phyloP scores from a whole-genome alignment of 2,329 filamentous ascomycete species.

The Aureobasidium sp. region DNA sequence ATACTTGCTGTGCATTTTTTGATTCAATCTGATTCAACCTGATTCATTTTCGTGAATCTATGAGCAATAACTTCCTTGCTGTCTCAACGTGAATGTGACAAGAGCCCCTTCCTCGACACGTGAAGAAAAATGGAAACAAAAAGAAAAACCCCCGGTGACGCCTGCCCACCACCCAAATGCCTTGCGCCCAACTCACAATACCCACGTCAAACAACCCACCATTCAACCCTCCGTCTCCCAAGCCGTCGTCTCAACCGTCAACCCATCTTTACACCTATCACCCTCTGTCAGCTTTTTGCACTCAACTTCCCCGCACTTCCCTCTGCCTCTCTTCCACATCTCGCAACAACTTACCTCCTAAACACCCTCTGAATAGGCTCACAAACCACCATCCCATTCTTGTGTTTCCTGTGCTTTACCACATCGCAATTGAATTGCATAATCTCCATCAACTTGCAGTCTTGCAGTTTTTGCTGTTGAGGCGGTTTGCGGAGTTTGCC shows the following conservation, averaged over 20 bases:
- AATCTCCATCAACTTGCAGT: constrained; percentile 51
- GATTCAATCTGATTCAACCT: too few relatives aligned
- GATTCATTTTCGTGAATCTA: too few relatives aligned
- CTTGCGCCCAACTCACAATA: neutral
- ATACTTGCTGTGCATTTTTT: neutral
- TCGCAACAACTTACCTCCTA: constrained; percentile 48
- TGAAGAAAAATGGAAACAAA: neutral
- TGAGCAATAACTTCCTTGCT: neutral
- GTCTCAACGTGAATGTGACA: neutral
- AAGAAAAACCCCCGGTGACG: neutral
- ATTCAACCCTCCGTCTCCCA: constrained; percentile 38
- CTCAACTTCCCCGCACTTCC: neutral
- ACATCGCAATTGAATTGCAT: constrained; percentile 56
- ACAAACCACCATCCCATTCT: constrained; percentile 40
- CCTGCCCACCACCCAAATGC: neutral
- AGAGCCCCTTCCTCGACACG: neutral
- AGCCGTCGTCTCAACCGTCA: constrained; percentile 54
- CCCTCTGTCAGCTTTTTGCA: constrained; percentile 2
- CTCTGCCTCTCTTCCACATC: too few relatives aligned
- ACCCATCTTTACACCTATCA: constrained; percentile 43
- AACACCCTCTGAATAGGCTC: constrained; percentile 51
- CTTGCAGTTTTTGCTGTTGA: constrained; percentile 39
- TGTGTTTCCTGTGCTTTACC: constrained; percentile 30
- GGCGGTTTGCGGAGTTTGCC: constrained; percentile 45
- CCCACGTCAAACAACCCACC: neutral